Conservation (phyloP, 371 early-diverging fungal species). For the Apophysomyces elegans region DNA sequence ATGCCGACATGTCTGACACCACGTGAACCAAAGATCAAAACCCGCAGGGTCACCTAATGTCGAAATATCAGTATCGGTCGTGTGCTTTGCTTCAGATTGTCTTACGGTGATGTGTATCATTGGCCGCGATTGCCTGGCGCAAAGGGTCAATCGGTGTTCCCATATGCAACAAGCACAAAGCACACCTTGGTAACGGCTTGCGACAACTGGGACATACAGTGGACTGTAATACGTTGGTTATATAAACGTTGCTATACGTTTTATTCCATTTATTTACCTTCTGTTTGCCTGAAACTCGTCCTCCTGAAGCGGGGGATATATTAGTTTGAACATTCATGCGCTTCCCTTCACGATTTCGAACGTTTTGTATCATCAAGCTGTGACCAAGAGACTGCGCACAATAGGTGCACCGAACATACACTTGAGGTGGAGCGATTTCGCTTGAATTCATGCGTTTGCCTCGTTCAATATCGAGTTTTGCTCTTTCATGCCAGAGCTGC, state of each 20-base stretch:
- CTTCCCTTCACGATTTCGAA: conserved; percentile 60
- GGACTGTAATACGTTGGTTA: conserved; percentile 37
- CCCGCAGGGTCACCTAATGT: conserved; percentile 54
- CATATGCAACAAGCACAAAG: conserved; percentile 86
- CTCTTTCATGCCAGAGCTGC: conserved; percentile 84
- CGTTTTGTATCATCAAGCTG: conserved; percentile 59
- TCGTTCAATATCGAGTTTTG: conserved; percentile 87
- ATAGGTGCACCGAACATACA: conserved; percentile 89
- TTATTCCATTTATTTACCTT: conserved; percentile 30
- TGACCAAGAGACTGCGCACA: conserved; percentile 84
- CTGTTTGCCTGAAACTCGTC: conserved; percentile 47
- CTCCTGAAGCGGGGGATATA: conserved; percentile 36
- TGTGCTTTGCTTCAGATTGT: background rate
- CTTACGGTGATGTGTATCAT: conserved; percentile 47
- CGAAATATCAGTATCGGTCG: background rate
- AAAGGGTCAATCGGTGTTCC: conserved; percentile 76
- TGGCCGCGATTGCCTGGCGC: conserved; percentile 46
- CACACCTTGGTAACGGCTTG: conserved; percentile 91
- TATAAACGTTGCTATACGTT: background rate
- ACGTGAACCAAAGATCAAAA: conserved; percentile 94
- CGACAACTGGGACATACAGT: conserved; percentile 86
- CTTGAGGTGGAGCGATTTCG: conserved; percentile 76
- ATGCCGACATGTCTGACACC: conserved; percentile 97
- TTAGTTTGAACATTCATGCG: conserved; percentile 58
- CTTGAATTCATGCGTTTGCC: conserved; percentile 64